phyloP scores from a whole-genome alignment of 2,329 filamentous ascomycete species.

The Diplocarpon mali region DNA sequence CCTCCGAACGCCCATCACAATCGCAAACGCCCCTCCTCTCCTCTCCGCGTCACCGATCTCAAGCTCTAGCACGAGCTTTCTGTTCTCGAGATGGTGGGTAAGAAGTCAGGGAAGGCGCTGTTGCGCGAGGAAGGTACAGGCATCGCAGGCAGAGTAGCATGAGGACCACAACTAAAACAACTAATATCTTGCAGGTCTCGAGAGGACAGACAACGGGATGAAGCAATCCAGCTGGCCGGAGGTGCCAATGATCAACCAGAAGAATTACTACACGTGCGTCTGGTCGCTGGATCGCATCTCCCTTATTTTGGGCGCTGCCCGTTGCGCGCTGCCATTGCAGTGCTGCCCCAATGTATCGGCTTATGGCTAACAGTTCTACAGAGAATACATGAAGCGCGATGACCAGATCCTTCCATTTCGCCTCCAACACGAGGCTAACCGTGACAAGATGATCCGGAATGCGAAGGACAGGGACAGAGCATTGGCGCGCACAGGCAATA shows the following conservation, averaged over 20 bases:
- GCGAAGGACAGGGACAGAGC: constrained; percentile 83
- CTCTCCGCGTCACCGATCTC: background rate
- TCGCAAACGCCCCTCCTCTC: background rate
- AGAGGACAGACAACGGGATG: constrained; percentile 97
- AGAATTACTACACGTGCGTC: constrained; percentile 94
- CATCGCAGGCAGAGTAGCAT: background rate
- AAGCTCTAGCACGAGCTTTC: background rate
- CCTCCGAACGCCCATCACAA: background rate
- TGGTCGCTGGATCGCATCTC: background rate
- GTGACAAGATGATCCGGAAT: constrained; percentile 72
- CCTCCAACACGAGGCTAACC: constrained; percentile 75
- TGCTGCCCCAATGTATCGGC: background rate
- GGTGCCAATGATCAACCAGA: constrained; percentile 91
- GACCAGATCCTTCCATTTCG: constrained; percentile 87
- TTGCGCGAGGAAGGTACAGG: constrained; percentile 27
- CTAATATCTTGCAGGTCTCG: constrained; percentile 52
- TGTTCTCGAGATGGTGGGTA: constrained; percentile 24
- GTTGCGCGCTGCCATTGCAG: too few species aligned
- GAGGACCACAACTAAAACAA: constrained; percentile 4
- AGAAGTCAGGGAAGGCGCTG: constrained; percentile 28
- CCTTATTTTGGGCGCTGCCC: background rate
- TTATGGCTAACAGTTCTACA: constrained; percentile 29
- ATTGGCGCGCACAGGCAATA: constrained; percentile 62
- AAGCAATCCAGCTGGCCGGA: constrained; percentile 90
- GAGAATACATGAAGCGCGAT: constrained; percentile 96